Evolutionary conservation across 2,329 filamentous ascomycete genomes (phyloP), one percentile per base, ranked within the genome.

Genomic region (Pseudogymnoascus sp.): DNA sequence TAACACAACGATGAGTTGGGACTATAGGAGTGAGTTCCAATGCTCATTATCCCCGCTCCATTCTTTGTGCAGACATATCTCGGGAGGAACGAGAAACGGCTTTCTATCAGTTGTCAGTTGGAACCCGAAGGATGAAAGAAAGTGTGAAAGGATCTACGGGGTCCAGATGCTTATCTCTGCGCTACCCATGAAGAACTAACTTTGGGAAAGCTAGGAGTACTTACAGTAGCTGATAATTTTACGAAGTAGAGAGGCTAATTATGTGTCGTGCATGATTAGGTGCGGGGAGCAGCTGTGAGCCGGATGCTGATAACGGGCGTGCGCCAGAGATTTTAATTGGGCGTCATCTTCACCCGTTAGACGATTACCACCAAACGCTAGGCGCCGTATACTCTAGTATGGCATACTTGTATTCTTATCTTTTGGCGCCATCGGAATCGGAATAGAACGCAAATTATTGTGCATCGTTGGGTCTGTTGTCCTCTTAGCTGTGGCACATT

Each of bases 131-230:
- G 48, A 29, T 15, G 35, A 35, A 55, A 55, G 48, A 55, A 55
- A 55, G 29, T 55, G 35, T 55, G 48, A 29, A 55, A 55, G 29
- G 48, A 55, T 55, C 48, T 55, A 55, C 48, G 48, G 48, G 48
- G 48, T 55, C 48, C 48, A 55, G 29, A 55, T 55, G 48, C 48
- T 55, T 55, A 55, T 55, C 48, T 18, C 29, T 55, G 29, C 15
- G 48, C 29, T 55, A 55, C 48, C 48, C 29, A 55, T 18, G 29
- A 33, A 27, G 12, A 29, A 33, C 48, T 55, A 55, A 55, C 25
- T 55, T 33, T 55, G 48, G 48, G 48, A 12, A 33, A 33, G 5
- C 48, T 55, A 33, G 48, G 48, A 27, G 48, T 21, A 21, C 21
- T 21, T 55, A 33, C 48, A 29, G 15, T 55, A 55, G 45, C 45